These are phyloP conservation scores for Schizosaccharomyces versatilis DNA, from an alignment of 1,139 yeast genomes.

Conservation along the genomic window DNA sequence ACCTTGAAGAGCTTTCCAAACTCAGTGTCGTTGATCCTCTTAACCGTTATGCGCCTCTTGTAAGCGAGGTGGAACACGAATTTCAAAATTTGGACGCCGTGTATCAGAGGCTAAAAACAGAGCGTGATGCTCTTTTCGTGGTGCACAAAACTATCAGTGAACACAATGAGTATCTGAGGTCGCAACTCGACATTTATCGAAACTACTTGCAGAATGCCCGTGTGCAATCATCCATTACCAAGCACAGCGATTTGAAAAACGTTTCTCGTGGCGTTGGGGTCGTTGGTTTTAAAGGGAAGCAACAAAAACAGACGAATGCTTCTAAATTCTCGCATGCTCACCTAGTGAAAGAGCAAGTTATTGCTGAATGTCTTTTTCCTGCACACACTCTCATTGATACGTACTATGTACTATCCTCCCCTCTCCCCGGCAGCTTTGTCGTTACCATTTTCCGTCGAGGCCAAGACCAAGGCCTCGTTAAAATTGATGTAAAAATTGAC, in stretches of 20 bases:
- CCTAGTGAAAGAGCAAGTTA: constrained; percentile 18
- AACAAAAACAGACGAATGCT: constrained; percentile 15
- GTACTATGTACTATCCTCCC: constrained; percentile 18
- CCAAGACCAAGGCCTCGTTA: constrained; percentile 16
- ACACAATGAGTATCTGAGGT: constrained; percentile 21
- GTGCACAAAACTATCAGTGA: constrained; percentile 20
- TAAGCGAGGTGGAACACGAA: constrained; percentile 2
- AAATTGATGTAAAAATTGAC: constrained; percentile 20
- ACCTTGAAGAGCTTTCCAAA: constrained; percentile 18
- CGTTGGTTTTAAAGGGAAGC: constrained; percentile 13
- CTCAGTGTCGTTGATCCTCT: constrained; percentile 13
- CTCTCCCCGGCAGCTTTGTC: constrained; percentile 21
- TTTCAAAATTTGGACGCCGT: not conserved
- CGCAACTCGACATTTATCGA: constrained; percentile 21
- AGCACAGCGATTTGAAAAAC: constrained; percentile 12
- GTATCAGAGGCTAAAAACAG: constrained; percentile 18
- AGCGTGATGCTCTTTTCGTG: constrained; percentile 19
- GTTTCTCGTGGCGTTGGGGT: constrained; percentile 12
- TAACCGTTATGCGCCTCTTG: constrained; percentile 18
- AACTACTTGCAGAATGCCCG: constrained; percentile 22
- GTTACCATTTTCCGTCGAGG: constrained; percentile 20
- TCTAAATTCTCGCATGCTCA: constrained; percentile 19
- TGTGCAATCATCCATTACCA: constrained; percentile 17
- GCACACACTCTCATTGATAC: constrained; percentile 13
- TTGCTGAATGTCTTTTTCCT: constrained; percentile 18